phyloP scores from a whole-genome alignment of 257 asterid genomes.

The Paraleonurus japonicus region DNA sequence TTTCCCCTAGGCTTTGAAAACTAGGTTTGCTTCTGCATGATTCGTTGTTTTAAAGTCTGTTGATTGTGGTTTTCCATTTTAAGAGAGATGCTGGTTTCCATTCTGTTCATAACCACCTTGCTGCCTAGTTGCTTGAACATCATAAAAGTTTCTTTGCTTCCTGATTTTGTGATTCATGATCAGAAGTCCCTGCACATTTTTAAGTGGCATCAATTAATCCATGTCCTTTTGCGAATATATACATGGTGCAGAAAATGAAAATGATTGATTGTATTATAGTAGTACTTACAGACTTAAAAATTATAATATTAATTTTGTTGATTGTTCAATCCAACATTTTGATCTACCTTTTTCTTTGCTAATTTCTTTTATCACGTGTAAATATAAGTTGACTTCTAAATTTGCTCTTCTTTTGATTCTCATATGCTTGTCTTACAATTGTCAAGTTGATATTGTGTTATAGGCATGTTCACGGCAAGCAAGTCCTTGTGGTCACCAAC shows the following conservation, averaged over 20 bases:
- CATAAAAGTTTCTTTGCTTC: background rate
- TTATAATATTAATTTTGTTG: background rate
- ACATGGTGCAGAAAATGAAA: background rate
- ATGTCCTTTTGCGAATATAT: background rate
- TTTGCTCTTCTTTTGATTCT: background rate
- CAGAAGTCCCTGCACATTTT: background rate
- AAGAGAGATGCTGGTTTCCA: background rate
- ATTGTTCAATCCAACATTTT: background rate
- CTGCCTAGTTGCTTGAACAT: background rate
- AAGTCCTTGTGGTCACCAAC: slow-evolving; percentile 91
- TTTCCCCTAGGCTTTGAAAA: background rate
- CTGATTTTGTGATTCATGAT: slow-evolving; percentile 2
- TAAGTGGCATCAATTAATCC: slow-evolving; percentile 1
- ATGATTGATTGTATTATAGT: background rate
- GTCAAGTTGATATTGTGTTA: slow-evolving; percentile 16
- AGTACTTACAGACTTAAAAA: background rate
- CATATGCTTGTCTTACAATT: slow-evolving; percentile 15
- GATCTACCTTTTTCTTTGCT: background rate
- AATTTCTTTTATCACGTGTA: background rate
- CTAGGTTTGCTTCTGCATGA: background rate
- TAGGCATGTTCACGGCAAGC: slow-evolving; percentile 97
- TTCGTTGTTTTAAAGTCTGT: background rate
- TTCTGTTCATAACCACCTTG: background rate
- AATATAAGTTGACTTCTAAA: background rate
- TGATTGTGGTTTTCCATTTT: background rate